A percentile compares a stretch with the other conserved stretches of the same genome.
phyloP scores from a whole-genome alignment of 352 stramenopile species.

The Pelagophyceae sp. region DNA sequence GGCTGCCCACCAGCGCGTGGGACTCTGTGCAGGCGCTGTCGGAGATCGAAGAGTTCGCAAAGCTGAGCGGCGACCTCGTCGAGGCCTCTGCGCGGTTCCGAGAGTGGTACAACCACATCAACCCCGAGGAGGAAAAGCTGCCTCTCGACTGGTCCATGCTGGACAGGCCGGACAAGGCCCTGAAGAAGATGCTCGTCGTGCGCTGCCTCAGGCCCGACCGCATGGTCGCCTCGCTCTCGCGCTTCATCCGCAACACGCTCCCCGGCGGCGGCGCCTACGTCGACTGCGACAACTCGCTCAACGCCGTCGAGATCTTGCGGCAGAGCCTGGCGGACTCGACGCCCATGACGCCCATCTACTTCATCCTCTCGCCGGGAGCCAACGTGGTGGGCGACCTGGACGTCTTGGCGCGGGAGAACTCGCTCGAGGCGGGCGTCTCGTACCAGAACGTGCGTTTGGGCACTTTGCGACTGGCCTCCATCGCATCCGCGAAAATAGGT shows the following conservation, averaged over 20 bases:
- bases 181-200: slow-evolving; percentile 91
- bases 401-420: slow-evolving; percentile 83
- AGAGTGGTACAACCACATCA: slow-evolving; percentile 95
- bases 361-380: slow-evolving; percentile 86
- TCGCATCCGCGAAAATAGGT: too few species aligned
- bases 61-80: slow-evolving; percentile 88
- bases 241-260: slow-evolving; percentile 84
- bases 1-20: slow-evolving; percentile 83
- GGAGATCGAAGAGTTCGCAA: slow-evolving; percentile 88
- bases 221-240: slow-evolving; percentile 83
- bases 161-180: slow-evolving; percentile 71
- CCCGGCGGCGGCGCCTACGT: slow-evolving; percentile 84
- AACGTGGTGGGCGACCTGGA: slow-evolving; percentile 90
- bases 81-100: slow-evolving; percentile 85
- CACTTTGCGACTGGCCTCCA: too few species aligned
- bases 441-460: slow-evolving; percentile 97
- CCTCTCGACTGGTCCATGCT: slow-evolving; percentile 88
- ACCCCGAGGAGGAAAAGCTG: slow-evolving; percentile 89
- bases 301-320: slow-evolving; percentile 87
- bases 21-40: slow-evolving; percentile 72
- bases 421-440: slow-evolving; percentile 84
- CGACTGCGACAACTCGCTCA: slow-evolving; percentile 89
- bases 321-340: slow-evolving; percentile 85
- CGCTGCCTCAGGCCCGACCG: slow-evolving; percentile 81
- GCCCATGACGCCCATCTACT: slow-evolving; percentile 87